A percentile compares a stretch with the other conserved stretches of the same genome.
These are phyloP conservation scores for Lyophyllum decastes DNA, from an alignment of 768 basidiomycete species.

Conservation along the genomic window DNA sequence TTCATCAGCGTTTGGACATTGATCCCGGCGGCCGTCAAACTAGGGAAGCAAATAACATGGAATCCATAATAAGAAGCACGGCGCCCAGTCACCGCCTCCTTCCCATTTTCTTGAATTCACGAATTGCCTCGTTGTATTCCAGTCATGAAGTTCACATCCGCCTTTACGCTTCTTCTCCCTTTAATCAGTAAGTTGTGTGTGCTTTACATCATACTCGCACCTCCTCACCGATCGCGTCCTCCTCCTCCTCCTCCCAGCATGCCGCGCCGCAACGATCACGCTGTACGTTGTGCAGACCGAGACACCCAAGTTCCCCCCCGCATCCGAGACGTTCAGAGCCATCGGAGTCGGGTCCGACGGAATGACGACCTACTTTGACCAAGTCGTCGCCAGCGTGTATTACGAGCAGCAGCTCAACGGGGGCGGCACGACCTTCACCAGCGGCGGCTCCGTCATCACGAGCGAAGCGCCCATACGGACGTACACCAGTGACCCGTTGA, in stretches of 20 bases:
- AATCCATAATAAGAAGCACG: too few relatives aligned
- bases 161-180: too few relatives aligned
- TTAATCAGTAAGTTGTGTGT: neutral
- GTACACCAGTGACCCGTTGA: slow-evolving; percentile 2
- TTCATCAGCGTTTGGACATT: too few relatives aligned
- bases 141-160: neutral
- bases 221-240: neutral
- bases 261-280: slow-evolving; percentile 4
- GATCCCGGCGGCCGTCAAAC: too few relatives aligned
- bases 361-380: slow-evolving; percentile 13
- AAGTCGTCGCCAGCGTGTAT: slow-evolving; percentile 8
- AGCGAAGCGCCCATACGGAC: slow-evolving; percentile 1
- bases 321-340: slow-evolving; percentile 7
- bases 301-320: neutral
- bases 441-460: neutral
- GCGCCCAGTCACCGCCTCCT: too few relatives aligned
- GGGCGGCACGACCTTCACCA: neutral
- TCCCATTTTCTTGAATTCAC: neutral
- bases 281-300: neutral
- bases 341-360: slow-evolving; percentile 11
- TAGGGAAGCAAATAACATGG: too few relatives aligned
- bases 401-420: slow-evolving; percentile 4
- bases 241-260: neutral
- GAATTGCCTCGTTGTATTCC: neutral
- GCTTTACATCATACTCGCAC: neutral